Evolutionary conservation across 495 filamentous ascomycete genomes (phyloP), one percentile per base, ranked within the genome.

Genomic region (Echria macrotheca): DNA sequence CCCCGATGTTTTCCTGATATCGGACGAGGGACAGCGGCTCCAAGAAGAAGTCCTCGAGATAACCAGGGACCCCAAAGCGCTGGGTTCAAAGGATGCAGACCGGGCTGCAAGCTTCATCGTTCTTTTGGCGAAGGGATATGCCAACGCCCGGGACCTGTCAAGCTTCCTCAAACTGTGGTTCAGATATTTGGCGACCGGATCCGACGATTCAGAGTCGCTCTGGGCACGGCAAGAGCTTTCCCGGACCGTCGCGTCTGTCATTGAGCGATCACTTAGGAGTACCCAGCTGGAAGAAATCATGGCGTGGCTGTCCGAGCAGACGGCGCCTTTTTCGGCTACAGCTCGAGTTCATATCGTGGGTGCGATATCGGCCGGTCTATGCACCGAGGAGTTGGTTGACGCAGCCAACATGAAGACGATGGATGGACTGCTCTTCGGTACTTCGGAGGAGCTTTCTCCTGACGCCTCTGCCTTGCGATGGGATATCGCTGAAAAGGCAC

Each of bases 141-240:
- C 76, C 24, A 73, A 73, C 25, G 79, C 81, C 43, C 76, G 87
- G 59, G 78, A 89, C 50, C 58, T 93, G 25, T 53, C 74, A 6
- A 74, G 74, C 3, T 93, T 91, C 57, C 66, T 89, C 55, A 69
- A 74, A 24, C 59, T 77, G 11, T 93, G 87, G 87, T 69, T 78
- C 35, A 63, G 70, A 8, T 79, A 84, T 55, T 73, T 91, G 7
- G 56, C 70, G n/a, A 71, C 79, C 47, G 58, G 64, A 44, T 50
- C 65, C 44, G 49, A 50, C 38, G 23, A 28, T 15, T 25, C 75
- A 69, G 53, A 69, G 67, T 33, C 69, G 68, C 23, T 71, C 11
- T 89, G 85, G 85, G 77, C 83, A 54, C 77, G 84, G 52, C 70
- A 78, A 48, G 72, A 74, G 42, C 59, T 89, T n/a, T 72, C 73